Conservation (phyloP, 208 protist species). For the Porcisia hertigi region DNA sequence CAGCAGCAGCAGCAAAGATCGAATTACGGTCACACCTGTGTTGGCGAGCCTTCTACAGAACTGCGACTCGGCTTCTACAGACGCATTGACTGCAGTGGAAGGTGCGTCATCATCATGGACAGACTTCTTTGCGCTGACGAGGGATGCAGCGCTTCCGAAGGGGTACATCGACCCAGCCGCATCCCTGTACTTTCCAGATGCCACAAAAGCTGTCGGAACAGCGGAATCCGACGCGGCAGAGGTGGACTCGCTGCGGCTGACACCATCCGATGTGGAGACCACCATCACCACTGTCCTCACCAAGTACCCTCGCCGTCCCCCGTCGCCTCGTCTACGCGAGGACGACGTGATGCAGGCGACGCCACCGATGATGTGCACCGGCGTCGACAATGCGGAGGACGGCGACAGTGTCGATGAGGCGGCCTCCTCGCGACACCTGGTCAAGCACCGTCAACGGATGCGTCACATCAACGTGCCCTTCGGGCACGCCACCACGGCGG, state of each 20-base stretch:
- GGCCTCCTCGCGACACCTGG: neutral
- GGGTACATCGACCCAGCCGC: constrained; percentile 23
- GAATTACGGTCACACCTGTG: constrained; percentile 2
- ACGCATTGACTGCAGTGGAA: neutral
- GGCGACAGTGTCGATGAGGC: neutral
- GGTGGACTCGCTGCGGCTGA: constrained; percentile 5
- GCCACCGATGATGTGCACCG: constrained; percentile 14
- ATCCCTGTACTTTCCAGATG: constrained; percentile 24
- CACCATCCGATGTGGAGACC: neutral
- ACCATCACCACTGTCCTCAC: constrained; percentile 1
- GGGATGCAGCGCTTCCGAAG: constrained; percentile 33
- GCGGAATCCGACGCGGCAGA: neutral
- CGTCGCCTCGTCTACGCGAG: constrained; percentile 30
- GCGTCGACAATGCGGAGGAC: neutral
- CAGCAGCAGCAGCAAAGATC: neutral
- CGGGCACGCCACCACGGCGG: neutral
- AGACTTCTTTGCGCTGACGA: constrained; percentile 38
- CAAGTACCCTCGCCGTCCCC: constrained; percentile 49
- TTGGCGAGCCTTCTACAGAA: neutral
- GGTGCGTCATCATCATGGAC: constrained; percentile 26
- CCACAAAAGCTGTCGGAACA: neutral
- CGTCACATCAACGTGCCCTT: constrained; percentile 7
- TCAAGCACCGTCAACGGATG: neutral
- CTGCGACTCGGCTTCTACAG: neutral
- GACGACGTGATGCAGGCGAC: constrained; percentile 44